phyloP scores from a whole-genome alignment of 2,329 filamentous ascomycete genomes.

The Microdochium trichocladiopsis region DNA sequence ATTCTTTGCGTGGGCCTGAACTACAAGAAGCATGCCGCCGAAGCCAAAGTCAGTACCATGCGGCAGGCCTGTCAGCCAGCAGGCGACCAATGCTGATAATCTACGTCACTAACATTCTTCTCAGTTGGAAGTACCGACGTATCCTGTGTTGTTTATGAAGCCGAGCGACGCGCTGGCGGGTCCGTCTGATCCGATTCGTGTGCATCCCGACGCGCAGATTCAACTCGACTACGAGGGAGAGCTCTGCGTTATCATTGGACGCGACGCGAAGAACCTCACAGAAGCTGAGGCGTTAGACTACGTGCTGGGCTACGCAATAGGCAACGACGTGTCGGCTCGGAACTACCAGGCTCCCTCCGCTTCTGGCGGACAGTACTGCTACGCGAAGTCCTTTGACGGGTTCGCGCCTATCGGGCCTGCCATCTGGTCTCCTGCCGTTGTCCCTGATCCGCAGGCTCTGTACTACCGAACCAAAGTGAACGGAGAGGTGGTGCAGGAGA shows the following conservation, averaged over 20 bases:
- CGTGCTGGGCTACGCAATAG: constrained; percentile 55
- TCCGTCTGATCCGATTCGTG: no score
- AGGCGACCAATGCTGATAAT: no score
- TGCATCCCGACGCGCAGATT: no score
- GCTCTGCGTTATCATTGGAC: constrained; percentile 45
- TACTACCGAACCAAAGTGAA: constrained; percentile 39
- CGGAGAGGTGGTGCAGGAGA: constrained; percentile 41
- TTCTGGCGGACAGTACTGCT: constrained; percentile 55
- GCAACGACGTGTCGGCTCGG: constrained; percentile 57
- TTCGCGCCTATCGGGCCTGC: constrained; percentile 36
- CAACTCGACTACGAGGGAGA: constrained; percentile 50
- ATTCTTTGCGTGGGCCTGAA: no score
- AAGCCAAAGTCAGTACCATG: no score
- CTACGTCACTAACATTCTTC: no score
- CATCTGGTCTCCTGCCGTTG: neutral
- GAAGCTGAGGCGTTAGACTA: constrained; percentile 50
- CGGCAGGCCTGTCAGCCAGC: no score
- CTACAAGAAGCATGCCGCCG: no score
- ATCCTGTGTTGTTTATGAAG: no score
- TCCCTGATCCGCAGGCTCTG: constrained; percentile 12
- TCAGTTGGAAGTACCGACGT: no score
- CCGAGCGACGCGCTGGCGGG: no score
- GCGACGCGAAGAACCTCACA: constrained; percentile 42
- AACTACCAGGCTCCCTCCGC: constrained; percentile 44
- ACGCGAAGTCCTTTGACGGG: constrained; percentile 52